phyloP scores from a whole-genome alignment of 495 filamentous ascomycete species.

The Penicillium angulare region DNA sequence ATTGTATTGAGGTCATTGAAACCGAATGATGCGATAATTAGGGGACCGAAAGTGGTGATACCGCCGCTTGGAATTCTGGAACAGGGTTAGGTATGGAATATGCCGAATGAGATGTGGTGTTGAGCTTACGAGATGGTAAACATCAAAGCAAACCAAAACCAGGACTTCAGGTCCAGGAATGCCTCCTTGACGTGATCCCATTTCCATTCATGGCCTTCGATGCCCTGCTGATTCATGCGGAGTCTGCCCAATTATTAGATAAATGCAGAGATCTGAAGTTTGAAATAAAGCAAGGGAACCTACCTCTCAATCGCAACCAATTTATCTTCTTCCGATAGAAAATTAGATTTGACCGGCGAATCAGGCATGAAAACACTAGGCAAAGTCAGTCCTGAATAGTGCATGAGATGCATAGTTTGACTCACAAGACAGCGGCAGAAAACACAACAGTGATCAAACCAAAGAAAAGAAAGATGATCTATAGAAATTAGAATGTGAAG shows the following conservation, averaged over 20 bases:
- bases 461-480: constrained; percentile 57
- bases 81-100: constrained; percentile 19
- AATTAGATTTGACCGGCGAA: constrained; percentile 58
- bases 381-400: neutral
- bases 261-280: neutral
- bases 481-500: neutral
- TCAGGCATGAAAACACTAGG: constrained; percentile 53
- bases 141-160: constrained; percentile 64
- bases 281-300: neutral
- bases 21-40: constrained; percentile 62
- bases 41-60: constrained; percentile 61
- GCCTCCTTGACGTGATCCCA: constrained; percentile 64
- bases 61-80: constrained; percentile 59
- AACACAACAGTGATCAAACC: constrained; percentile 52
- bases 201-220: constrained; percentile 56
- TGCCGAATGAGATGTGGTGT: neutral
- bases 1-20: constrained; percentile 59
- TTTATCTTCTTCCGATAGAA: constrained; percentile 57
- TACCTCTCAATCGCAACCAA: constrained; percentile 58
- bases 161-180: constrained; percentile 62
- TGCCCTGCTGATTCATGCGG: constrained; percentile 64
- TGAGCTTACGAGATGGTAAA: constrained; percentile 43
- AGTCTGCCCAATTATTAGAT: constrained; percentile 31
- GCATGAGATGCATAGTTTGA: neutral
- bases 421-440: constrained; percentile 43